phyloP scores from a whole-genome alignment of 305 asterid species.

The Plantago lanceolata region DNA sequence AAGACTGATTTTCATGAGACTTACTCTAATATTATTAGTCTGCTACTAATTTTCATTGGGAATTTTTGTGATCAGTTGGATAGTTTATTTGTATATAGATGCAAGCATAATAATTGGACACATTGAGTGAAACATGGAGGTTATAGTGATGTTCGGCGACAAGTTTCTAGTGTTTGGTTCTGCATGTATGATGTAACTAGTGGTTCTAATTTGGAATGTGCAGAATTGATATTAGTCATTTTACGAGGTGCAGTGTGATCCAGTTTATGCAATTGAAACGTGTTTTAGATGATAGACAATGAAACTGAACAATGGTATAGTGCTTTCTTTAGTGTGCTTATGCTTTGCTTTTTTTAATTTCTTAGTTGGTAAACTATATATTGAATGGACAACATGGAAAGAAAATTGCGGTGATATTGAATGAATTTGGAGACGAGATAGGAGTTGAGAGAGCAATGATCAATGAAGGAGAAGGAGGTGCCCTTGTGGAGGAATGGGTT shows the following conservation, averaged over 20 bases:
- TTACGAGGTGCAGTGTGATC: not conserved
- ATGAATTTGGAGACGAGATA: slow-evolving; percentile 92
- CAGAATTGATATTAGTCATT: too few species aligned
- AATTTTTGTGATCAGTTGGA: too few species aligned
- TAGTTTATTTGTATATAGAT: too few species aligned
- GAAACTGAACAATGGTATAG: not conserved
- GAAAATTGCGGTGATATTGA: slow-evolving; percentile 85
- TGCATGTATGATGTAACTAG: too few species aligned
- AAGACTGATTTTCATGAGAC: too few species aligned
- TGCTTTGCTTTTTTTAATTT: slow-evolving; percentile 6
- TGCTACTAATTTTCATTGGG: too few species aligned
- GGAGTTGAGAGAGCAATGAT: slow-evolving; percentile 99
- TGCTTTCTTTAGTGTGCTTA: not conserved
- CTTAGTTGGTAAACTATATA: slow-evolving; percentile 75
- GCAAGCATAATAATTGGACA: too few species aligned
- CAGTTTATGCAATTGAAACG: not conserved
- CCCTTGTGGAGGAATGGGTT: slow-evolving; percentile 97
- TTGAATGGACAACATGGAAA: slow-evolving; percentile 76
- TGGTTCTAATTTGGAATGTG: too few species aligned
- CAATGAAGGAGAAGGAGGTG: slow-evolving; percentile 90
- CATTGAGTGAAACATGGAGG: too few species aligned
- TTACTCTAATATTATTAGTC: too few species aligned
- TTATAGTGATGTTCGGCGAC: too few species aligned
- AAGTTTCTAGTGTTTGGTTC: too few species aligned
- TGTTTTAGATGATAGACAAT: not conserved